Conservation (phyloP, 495 filamentous ascomycete species). For the Astrocystis sublimbata region DNA sequence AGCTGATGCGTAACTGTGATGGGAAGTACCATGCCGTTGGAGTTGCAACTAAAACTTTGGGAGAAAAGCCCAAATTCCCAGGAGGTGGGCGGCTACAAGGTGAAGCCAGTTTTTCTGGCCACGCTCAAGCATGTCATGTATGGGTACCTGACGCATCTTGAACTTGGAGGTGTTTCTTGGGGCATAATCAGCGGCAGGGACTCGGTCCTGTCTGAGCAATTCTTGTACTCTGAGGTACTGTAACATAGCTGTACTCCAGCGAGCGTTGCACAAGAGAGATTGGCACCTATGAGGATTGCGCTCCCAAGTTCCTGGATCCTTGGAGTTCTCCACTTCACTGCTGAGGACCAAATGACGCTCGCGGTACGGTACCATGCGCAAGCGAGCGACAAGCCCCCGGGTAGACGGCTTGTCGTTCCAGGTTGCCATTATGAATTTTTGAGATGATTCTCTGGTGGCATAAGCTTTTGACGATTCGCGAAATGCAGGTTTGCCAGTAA, state of each 20-base stretch:
- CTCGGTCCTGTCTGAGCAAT: too few species aligned
- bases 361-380: background rate
- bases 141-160: too few species aligned
- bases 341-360: background rate
- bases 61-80: too few species aligned
- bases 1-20: too few species aligned
- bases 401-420: background rate
- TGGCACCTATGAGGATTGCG: background rate
- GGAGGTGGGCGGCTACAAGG: too few species aligned
- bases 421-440: background rate
- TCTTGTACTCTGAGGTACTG: background rate
- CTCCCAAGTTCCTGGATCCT: background rate
- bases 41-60: too few species aligned
- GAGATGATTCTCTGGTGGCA: background rate
- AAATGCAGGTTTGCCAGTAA: background rate
- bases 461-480: background rate
- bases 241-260: background rate
- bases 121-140: too few species aligned
- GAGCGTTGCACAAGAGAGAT: slow-evolving; percentile 6
- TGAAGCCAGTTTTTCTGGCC: too few species aligned
- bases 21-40: too few species aligned
- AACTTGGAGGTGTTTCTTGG: too few species aligned
- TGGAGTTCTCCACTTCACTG: background rate
- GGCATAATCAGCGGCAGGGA: too few species aligned
- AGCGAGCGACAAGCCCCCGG: background rate